Base-by-base conservation (phyloP, 2,329 filamentous ascomycete genomes). In the Aspergillus phoenicis region DNA sequence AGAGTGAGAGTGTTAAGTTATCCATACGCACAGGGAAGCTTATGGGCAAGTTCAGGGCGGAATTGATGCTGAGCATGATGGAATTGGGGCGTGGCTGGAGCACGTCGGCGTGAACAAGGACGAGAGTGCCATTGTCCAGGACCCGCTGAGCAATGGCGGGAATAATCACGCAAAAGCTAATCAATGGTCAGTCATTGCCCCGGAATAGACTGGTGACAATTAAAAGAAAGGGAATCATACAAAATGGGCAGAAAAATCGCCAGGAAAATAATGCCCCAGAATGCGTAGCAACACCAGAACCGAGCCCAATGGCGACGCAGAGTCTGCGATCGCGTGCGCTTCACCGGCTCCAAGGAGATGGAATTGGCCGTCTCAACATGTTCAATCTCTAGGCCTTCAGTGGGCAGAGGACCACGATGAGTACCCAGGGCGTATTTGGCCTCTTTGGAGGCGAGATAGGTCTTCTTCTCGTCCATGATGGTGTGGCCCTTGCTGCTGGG, bases 141-240 rank as follows among this genome's bases (percentile, higher is more conserved):
- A 80, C 70, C 33, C 70, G 62, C 47, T 79, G 78, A 0, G 78
- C 76, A 36, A 80, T 69, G 10, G 76, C 76, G n/a, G 78, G 78
- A 7, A 80, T 71, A 17, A 73, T 68, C 51, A 78, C 66, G 1
- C 76, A 60, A 67, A 80, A 79, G 58, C 78, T 80, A 53, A 30
- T 30, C 43, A 24, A 13, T 17, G 17, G 45, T 64, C 52, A 65
- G 62, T 43, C 36, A 4, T n/a, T 30, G 41, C 26, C 5, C 52
- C 5, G 22, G 26, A 13, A 61, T 26, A 28, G 28, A 45, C 52
- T 13, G 33, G 5, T 13, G 33, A 5, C 10, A 36, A 36, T 2
- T 5, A 36, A 11, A 36, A 36, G 11, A 11, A 5, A 7, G 36
- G 30, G 24, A 11, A 5, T 67, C 76, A 68, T 67, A 79, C 77